Conservation (phyloP, 805 yeast genomes). For the Spathaspora sp. region DNA sequence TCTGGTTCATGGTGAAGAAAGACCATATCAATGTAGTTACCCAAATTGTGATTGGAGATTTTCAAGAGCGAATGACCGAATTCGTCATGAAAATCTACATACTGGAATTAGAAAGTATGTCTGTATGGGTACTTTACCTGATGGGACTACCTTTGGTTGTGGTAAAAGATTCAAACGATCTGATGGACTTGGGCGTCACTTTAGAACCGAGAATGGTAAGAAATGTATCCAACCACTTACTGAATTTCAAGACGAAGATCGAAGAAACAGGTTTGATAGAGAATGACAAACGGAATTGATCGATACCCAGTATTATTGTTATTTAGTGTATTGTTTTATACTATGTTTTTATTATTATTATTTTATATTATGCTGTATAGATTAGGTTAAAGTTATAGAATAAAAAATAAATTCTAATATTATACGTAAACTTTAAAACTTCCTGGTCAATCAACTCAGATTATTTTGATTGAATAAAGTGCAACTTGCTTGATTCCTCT, state of each 20-base stretch:
- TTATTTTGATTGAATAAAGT: no score
- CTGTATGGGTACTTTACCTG: constrained; percentile 61
- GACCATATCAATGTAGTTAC: constrained; percentile 67
- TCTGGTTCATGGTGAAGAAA: constrained; percentile 76
- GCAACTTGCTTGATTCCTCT: no score
- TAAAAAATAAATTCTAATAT: no score
- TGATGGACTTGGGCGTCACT: constrained; percentile 42
- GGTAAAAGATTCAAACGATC: constrained; percentile 44
- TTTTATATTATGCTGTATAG: not conserved
- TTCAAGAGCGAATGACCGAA: constrained; percentile 44
- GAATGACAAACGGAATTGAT: constrained; percentile 16
- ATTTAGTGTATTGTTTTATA: not conserved
- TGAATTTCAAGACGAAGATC: constrained; percentile 33
- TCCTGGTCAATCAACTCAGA: no score
- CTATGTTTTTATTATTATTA: no score
- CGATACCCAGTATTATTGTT: not conserved
- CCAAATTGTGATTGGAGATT: constrained; percentile 70
- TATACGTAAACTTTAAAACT: no score
- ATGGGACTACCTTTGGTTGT: constrained; percentile 47
- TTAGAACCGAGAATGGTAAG: constrained; percentile 45
- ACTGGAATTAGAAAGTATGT: constrained; percentile 71
- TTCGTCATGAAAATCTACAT: constrained; percentile 53
- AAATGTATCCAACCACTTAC: constrained; percentile 36
- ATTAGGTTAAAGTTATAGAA: not conserved
- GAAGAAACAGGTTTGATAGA: constrained; percentile 17